Conservation (phyloP, 345 rosid species). For the Pseudoturritis turrita region DNA sequence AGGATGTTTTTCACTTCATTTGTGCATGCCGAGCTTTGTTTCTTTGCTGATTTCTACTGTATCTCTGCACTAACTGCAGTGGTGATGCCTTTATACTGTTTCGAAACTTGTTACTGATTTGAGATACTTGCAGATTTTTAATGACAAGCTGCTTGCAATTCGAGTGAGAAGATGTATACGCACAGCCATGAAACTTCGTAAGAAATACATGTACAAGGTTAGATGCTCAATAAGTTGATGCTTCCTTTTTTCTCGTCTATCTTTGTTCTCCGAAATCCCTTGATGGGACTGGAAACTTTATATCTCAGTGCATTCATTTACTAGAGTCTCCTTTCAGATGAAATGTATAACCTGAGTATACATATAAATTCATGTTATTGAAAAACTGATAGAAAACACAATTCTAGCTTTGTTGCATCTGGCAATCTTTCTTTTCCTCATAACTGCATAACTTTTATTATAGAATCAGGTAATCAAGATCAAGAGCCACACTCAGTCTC, state of each 20-base stretch:
- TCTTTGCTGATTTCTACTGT: not conserved
- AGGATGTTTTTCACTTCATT: constrained; percentile 17
- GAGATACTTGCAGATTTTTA: constrained; percentile 52
- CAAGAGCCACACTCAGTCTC: constrained; percentile 16
- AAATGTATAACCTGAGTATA: not conserved
- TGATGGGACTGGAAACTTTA: not conserved
- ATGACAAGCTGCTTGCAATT: constrained; percentile 59
- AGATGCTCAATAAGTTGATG: constrained; percentile 1
- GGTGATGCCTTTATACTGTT: not conserved
- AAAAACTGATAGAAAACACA: not conserved
- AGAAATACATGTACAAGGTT: constrained; percentile 69
- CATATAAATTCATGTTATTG: not conserved
- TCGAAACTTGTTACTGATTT: not conserved
- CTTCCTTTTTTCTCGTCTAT: not conserved
- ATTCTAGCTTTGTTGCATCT: not conserved
- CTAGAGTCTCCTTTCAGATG: not conserved
- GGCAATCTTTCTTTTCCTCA: not conserved
- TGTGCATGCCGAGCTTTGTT: not conserved
- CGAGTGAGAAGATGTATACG: constrained; percentile 52
- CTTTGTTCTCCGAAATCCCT: not conserved
- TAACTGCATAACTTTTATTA: constrained; percentile 8
- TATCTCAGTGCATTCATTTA: not conserved
- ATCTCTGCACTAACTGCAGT: not conserved
- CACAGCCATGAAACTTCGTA: constrained; percentile 64
- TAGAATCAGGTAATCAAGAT: constrained; percentile 40